Base-by-base conservation (phyloP, 2,329 filamentous ascomycete species). In the Epichloe festucae region DNA sequence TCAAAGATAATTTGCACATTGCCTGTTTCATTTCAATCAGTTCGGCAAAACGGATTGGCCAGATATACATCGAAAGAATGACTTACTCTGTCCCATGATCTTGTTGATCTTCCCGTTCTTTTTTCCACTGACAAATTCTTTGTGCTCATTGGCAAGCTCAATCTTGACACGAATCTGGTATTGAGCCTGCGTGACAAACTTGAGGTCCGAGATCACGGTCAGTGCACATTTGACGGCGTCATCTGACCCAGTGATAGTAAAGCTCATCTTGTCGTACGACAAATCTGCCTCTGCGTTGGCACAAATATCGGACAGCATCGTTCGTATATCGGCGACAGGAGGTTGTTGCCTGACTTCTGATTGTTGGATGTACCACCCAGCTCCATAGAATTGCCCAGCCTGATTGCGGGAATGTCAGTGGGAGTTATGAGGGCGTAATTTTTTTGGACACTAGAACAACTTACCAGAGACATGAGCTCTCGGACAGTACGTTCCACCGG, bases 21-120 rank as follows among this genome's bases (percentile, higher is more conserved):
- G 76, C 82, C 81, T 83, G 12, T 6, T 21, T 40, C 11, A n/a
- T 14, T 40, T 3, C 15, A 17, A 3, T 48, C 44, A 21, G 34
- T 48, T 6, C 2, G 34, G 12, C n/a, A 3, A 40, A 39, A 44
- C 19, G n/a, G 14, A 8, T 31, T 23, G 8, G 31, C 8, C 31
- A 11, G 31, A 31, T 11, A 11, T 31, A 11, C 31, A 31, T 31
- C 31, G 31, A 31, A 11, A 31, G 27, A 31, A 43, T 8, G n/a
- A 54, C 60, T 41, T 57, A 60, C 90, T 96, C 69, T 97, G 91
- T 23, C 91, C 93, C 93, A 98, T 98, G 63, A 98, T 98, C 76
- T 98, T 98, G 77, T 98, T 98, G 70, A 98, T 98, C 73, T 98
- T 98, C 69, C 93, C 93, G 62, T 98, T 98, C 76, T 98, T 98